Evolutionary conservation across 371 early-diverging fungal genomes (phyloP).

Genomic region (Mucor indicus): DNA sequence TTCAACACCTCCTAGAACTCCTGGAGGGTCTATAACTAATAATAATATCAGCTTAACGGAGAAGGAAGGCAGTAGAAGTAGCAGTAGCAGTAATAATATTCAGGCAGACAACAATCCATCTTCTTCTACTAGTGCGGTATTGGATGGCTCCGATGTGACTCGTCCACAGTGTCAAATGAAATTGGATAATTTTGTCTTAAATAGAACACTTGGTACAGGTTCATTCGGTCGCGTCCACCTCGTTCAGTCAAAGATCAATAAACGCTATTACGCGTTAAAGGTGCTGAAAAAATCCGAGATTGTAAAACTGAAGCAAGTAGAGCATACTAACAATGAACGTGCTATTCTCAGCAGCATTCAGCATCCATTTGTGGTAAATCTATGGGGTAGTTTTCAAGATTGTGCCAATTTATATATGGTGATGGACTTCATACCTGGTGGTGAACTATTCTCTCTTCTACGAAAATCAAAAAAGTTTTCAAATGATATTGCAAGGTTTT

Average conservation of each 20-base stretch:
- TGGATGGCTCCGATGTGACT: slow-evolving; percentile 13
- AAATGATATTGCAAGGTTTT: slow-evolving; percentile 83
- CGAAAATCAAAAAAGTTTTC: slow-evolving; percentile 69
- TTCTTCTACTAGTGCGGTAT: background rate
- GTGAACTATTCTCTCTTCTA: slow-evolving; percentile 86
- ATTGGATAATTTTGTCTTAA: slow-evolving; percentile 44
- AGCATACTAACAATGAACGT: slow-evolving; percentile 83
- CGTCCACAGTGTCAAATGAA: slow-evolving; percentile 16
- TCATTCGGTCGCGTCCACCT: slow-evolving; percentile 96
- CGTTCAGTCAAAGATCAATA: slow-evolving; percentile 61
- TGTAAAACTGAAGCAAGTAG: slow-evolving; percentile 91
- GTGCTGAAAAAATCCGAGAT: slow-evolving; percentile 86
- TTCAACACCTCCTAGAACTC: slow-evolving; percentile 19
- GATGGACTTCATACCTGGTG: slow-evolving; percentile 94
- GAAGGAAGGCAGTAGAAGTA: background rate
- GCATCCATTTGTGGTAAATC: slow-evolving; percentile 87
- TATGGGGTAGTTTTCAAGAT: slow-evolving; percentile 88
- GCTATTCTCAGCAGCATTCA: slow-evolving; percentile 72
- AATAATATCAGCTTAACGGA: background rate
- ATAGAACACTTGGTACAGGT: slow-evolving; percentile 86
- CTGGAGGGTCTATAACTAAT: slow-evolving; percentile 1
- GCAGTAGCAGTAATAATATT: background rate
- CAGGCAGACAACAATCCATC: background rate
- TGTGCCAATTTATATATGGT: slow-evolving; percentile 84
- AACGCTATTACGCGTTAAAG: slow-evolving; percentile 85